Conservation (phyloP, 1,284 basidiomycete genomes). For the Tylopilus sp. region DNA sequence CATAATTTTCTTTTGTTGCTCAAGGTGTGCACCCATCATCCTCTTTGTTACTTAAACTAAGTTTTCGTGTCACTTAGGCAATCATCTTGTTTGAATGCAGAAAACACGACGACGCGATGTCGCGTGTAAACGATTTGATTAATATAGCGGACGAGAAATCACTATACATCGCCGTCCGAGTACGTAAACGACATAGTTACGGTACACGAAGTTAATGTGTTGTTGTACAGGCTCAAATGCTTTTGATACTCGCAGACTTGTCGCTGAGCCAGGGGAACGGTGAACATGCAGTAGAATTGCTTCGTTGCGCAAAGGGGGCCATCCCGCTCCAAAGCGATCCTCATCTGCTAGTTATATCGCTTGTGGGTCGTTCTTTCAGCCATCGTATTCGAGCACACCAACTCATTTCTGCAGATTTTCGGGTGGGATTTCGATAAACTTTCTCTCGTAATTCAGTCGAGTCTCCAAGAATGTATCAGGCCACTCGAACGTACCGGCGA, state of each 20-base stretch:
- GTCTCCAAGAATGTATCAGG: no score
- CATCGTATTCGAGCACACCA: background rate
- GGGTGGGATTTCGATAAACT: background rate
- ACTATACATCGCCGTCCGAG: background rate
- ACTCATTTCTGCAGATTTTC: background rate
- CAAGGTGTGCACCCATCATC: background rate
- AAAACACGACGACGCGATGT: background rate
- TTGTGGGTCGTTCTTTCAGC: background rate
- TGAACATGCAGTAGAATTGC: background rate
- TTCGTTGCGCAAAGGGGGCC: background rate
- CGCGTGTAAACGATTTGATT: background rate
- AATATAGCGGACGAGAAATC: background rate
- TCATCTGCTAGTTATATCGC: background rate
- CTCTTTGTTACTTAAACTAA: no score
- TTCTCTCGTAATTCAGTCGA: background rate
- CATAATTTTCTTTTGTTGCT: slow-evolving; percentile 3
- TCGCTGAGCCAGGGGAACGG: background rate
- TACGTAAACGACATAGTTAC: background rate
- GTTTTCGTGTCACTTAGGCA: background rate
- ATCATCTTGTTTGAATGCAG: slow-evolving; percentile 4
- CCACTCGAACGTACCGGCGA: background rate
- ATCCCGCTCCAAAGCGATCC: background rate
- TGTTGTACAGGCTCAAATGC: background rate
- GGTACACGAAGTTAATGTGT: background rate
- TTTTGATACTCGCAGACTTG: background rate